Evolutionary conservation across 2,329 filamentous ascomycete genomes (phyloP).

Genomic region (Diplodia intermedia): DNA sequence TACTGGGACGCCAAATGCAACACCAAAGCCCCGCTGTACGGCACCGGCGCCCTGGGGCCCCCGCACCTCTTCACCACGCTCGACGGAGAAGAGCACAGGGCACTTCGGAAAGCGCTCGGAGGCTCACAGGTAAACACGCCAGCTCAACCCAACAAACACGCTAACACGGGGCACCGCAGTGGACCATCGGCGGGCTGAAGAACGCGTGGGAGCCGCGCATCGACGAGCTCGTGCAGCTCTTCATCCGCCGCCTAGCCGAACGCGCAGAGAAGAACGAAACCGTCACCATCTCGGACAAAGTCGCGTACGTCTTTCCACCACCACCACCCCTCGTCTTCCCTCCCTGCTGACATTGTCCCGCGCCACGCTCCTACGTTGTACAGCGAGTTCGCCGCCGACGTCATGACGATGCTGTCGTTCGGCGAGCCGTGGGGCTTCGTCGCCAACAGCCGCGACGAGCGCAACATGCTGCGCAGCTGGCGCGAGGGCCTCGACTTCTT

Average conservation of each 20-base stretch:
- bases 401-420: conserved; percentile 52
- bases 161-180: conserved; percentile 33
- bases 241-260: conserved; percentile 45
- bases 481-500: conserved; percentile 49
- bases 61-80: conserved; percentile 46
- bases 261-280: conserved; percentile 37
- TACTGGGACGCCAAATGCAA: conserved; percentile 51
- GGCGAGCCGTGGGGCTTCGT: conserved; percentile 50
- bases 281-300: conserved; percentile 48
- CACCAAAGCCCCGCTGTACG: conserved; percentile 46
- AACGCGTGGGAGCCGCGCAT: conserved; percentile 50
- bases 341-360: neutral
- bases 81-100: conserved; percentile 45
- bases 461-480: conserved; percentile 47
- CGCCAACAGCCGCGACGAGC: conserved; percentile 49
- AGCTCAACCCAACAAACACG: fast-evolving
- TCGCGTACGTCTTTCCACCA: conserved; percentile 37
- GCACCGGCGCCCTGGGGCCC: conserved; percentile 47
- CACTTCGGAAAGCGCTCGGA: conserved; percentile 48
- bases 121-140: conserved; percentile 33
- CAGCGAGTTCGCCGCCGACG: conserved; percentile 51
- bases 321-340: neutral
- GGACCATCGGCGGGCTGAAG: conserved; percentile 50
- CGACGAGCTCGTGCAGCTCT: conserved; percentile 47
- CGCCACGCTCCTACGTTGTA: neutral